Evolutionary conservation across 2,329 filamentous ascomycete species (phyloP), one percentile per base, ranked within the genome.

Genomic region (Cyphellophora europaea): DNA sequence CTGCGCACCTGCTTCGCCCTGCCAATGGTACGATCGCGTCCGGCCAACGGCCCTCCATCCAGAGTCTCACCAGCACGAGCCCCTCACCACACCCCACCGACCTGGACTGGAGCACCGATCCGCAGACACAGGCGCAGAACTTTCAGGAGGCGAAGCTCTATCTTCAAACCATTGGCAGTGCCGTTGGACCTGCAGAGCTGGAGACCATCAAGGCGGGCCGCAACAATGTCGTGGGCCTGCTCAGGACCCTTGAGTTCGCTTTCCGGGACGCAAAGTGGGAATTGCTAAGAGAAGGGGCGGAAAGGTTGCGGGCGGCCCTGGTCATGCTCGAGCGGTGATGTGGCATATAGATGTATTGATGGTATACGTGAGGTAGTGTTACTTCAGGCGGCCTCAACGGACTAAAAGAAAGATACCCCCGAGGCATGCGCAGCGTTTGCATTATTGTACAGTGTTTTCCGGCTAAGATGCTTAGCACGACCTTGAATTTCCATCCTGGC

Each of bases 241-340:
- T 96, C 45, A 71, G 89, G 58, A 72, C 93, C 23, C 69, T 96
- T 41, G 78, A 80, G 43, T 79, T 84, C 35, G 80, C 81, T 27
- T 95, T 96, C 54, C 69, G 72, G 45, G 78, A 79, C 49, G 86
- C 87, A 19, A 72, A 87, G 30, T 96, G 89, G 89, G 87, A 96
- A 63, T 63, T 96, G 35, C 63, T 96, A 45, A 80, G 91, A 37
- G 89, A 96, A 58, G 89, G 85, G 19, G 82, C 82, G 19, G 79
- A 75, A 15, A 63, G 94, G 41, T 59, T 96, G 52, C 77, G 70
- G 37, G 91, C 86, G 53, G 93, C 87, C 55, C 82, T 93, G 19
- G 31, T 41, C 35, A 23, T 44, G 32, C 29, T 47, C 4, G 30
- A 32, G 12, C 30, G 18, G 12, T 32, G 11, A 30, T n/a, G n/a